Conservation (phyloP, 805 yeast species). For the Wickerhamiella lipophila region DNA sequence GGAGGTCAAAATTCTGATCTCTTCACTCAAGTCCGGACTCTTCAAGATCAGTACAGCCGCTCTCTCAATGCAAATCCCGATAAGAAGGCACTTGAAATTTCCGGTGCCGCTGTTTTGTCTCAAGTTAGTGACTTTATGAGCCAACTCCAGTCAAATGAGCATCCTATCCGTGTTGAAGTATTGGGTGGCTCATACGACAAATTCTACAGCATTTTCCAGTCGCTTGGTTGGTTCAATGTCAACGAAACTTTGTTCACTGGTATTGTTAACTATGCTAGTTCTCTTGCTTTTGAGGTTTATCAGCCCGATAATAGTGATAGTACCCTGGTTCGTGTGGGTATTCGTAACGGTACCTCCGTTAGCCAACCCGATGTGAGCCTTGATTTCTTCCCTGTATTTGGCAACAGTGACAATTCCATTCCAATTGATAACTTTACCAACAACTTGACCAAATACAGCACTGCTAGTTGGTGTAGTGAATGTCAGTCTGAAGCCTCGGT, state of each 20-base stretch:
- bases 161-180: constrained; percentile 32
- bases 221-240: constrained; percentile 28
- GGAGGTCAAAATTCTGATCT: constrained; percentile 22
- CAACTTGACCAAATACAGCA: constrained; percentile 23
- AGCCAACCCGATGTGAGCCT: constrained; percentile 27
- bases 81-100: constrained; percentile 29
- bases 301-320: constrained; percentile 19
- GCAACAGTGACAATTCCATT: constrained; percentile 25
- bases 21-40: constrained; percentile 26
- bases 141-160: constrained; percentile 25
- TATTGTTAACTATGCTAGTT: constrained; percentile 37
- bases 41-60: constrained; percentile 34
- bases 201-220: constrained; percentile 33
- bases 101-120: constrained; percentile 34
- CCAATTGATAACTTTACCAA: constrained; percentile 31
- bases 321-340: constrained; percentile 34
- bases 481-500: constrained; percentile 22
- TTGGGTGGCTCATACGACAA: constrained; percentile 37
- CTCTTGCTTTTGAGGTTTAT: constrained; percentile 35
- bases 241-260: constrained; percentile 33
- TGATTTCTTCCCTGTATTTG: constrained; percentile 32
- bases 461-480: constrained; percentile 32
- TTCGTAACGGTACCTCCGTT: constrained; percentile 34
- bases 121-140: constrained; percentile 29
- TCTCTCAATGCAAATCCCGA: constrained; percentile 28